phyloP scores from a whole-genome alignment of 2,329 filamentous ascomycete species.

The Colletotrichum sp. region DNA sequence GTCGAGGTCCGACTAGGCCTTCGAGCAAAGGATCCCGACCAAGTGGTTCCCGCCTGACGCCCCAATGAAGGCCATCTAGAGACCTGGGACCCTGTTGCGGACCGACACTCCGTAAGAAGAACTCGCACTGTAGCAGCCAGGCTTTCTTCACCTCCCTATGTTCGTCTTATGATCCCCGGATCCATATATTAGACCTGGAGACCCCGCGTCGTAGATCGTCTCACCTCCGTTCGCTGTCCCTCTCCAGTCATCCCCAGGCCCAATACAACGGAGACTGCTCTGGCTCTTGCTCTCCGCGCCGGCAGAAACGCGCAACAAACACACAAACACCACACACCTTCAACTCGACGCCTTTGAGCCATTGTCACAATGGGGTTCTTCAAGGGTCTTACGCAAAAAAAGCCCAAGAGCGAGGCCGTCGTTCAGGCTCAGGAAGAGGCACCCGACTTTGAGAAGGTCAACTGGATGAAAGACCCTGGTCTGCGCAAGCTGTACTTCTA shows the following conservation, averaged over 20 bases:
- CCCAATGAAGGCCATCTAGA: neutral
- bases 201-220: neutral
- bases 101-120: neutral
- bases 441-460: slow-evolving; percentile 54
- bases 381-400: slow-evolving; percentile 18
- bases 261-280: neutral
- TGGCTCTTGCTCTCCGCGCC: slow-evolving; percentile 3
- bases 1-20: neutral
- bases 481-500: slow-evolving; percentile 62
- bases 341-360: neutral
- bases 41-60: slow-evolving; percentile 9
- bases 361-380: slow-evolving; percentile 11
- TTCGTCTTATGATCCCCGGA: slow-evolving; percentile 5
- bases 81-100: neutral
- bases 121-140: neutral
- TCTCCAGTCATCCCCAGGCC: neutral
- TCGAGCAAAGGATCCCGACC: slow-evolving; percentile 11
- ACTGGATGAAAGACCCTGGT: slow-evolving; percentile 60
- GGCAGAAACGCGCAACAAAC: neutral
- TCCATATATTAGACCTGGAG: slow-evolving; percentile 18
- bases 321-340: neutral
- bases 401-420: slow-evolving; percentile 11
- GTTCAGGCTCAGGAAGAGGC: slow-evolving; percentile 47
- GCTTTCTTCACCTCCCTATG: neutral
- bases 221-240: neutral